A percentile compares a stretch with the other conserved stretches of the same genome.
These are phyloP conservation scores for Chrysophaeum taylorii DNA, from an alignment of 352 stramenopile species.

Conservation along the genomic window DNA sequence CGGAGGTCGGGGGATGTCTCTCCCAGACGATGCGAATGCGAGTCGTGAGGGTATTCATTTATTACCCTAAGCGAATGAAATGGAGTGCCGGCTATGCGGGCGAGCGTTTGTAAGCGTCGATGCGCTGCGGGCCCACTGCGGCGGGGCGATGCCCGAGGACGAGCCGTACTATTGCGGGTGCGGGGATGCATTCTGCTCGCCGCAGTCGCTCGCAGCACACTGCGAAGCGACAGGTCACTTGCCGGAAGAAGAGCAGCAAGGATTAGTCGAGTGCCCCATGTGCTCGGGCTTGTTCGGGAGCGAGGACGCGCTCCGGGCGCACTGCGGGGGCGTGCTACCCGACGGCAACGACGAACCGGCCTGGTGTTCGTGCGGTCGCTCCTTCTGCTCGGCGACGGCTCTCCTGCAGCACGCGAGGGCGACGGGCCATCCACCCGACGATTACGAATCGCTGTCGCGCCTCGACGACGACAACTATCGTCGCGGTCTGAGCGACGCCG, in stretches of 20 bases:
- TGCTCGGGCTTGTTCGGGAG: not conserved
- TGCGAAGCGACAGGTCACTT: not conserved
- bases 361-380: constrained; percentile 2
- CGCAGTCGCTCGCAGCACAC: not conserved
- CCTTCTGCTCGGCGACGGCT: not conserved
- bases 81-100: not conserved
- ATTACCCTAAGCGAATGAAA: too few relatives aligned
- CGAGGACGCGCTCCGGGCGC: not conserved
- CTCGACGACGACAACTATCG: constrained; percentile 4
- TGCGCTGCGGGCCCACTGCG: not conserved
- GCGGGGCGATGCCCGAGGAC: not conserved
- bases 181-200: not conserved
- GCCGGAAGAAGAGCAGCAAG: not conserved
- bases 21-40: too few relatives aligned
- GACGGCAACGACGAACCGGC: not conserved
- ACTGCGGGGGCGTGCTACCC: not conserved
- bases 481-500: not conserved
- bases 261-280: not conserved
- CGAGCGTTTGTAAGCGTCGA: not conserved
- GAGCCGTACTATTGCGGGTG: not conserved
- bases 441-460: not conserved
- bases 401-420: not conserved
- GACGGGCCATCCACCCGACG: not conserved
- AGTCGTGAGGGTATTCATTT: too few relatives aligned
- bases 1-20: too few relatives aligned